Evolutionary conservation across 306 rosid genomes (phyloP).

Genomic region (Lupinus albus): DNA sequence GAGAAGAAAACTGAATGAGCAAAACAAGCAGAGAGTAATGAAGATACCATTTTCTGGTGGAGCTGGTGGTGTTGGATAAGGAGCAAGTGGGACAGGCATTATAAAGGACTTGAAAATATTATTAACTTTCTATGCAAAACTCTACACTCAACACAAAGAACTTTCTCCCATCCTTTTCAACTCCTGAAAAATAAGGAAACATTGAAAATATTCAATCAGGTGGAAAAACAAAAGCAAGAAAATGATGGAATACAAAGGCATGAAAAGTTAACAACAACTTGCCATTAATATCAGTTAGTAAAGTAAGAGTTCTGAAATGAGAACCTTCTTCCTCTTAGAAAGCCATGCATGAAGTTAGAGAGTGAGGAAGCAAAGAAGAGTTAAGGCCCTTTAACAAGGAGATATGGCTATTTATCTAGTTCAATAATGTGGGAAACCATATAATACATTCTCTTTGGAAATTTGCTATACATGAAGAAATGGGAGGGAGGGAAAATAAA

Average conservation of each 20-base stretch:
- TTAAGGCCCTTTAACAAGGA: conserved; percentile 18
- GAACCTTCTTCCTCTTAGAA: conserved; percentile 30
- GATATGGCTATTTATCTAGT: conserved; percentile 42
- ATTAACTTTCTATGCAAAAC: conserved; percentile 46
- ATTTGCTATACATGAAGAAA: conserved; percentile 46
- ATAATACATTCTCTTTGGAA: conserved; percentile 47
- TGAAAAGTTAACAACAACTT: conserved; percentile 21
- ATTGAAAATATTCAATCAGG: conserved; percentile 30
- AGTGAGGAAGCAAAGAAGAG: conserved; percentile 39
- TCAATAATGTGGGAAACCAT: conserved; percentile 45
- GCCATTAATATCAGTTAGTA: conserved; percentile 18
- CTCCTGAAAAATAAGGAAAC: conserved; percentile 49
- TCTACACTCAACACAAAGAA: conserved; percentile 47
- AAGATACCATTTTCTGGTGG: conserved; percentile 83
- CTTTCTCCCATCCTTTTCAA: conserved; percentile 50
- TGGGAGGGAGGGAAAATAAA: conserved; percentile 20
- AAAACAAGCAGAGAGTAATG: conserved; percentile 31
- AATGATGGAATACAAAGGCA: conserved; percentile 27
- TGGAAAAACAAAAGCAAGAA: conserved; percentile 9
- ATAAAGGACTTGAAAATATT: conserved; percentile 39
- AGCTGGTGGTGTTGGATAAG: conserved; percentile 81
- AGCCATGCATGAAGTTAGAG: conserved; percentile 37
- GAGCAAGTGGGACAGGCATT: conserved; percentile 99
- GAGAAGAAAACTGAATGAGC: conserved; percentile 37
- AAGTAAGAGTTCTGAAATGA: conserved; percentile 34